These are phyloP conservation scores for Protomyces pachydermus DNA, from an alignment of 1,139 yeast species.

Conservation along the genomic window DNA sequence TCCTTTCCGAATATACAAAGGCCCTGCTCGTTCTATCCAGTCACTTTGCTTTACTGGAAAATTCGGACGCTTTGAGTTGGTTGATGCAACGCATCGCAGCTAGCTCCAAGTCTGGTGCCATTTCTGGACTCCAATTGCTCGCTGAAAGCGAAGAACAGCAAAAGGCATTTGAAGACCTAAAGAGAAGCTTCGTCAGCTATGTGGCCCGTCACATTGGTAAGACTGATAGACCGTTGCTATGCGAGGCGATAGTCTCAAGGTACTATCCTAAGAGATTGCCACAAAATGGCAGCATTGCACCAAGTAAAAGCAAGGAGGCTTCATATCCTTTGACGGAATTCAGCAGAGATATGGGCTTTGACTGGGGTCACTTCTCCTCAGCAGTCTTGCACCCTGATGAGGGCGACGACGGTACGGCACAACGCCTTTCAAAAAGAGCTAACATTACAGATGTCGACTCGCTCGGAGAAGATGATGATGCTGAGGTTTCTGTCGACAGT, in stretches of 20 bases:
- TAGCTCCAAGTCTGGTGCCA: neutral
- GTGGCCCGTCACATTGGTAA: neutral
- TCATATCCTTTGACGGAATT: neutral
- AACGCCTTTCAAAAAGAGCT: neutral
- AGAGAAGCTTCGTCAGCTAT: neutral
- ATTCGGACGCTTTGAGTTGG: neutral
- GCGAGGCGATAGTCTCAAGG: neutral
- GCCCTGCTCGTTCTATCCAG: neutral
- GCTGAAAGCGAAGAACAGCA: neutral
- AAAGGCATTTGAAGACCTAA: neutral
- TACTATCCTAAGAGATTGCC: neutral
- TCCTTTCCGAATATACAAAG: conserved; percentile 14
- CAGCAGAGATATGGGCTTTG: neutral
- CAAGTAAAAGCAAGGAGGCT: neutral
- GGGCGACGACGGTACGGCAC: neutral
- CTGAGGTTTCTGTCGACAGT: neutral
- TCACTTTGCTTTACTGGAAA: neutral
- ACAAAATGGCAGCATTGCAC: too few species aligned
- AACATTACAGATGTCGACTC: neutral
- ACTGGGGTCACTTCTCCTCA: too few species aligned
- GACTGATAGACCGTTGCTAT: neutral
- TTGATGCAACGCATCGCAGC: neutral
- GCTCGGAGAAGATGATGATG: neutral
- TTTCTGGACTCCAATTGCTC: neutral
- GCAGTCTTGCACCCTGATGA: neutral